A percentile compares a stretch with the other conserved stretches of the same genome.
Conservation (phyloP, 371 early-diverging fungal species). For the Parasitella parasitica region DNA sequence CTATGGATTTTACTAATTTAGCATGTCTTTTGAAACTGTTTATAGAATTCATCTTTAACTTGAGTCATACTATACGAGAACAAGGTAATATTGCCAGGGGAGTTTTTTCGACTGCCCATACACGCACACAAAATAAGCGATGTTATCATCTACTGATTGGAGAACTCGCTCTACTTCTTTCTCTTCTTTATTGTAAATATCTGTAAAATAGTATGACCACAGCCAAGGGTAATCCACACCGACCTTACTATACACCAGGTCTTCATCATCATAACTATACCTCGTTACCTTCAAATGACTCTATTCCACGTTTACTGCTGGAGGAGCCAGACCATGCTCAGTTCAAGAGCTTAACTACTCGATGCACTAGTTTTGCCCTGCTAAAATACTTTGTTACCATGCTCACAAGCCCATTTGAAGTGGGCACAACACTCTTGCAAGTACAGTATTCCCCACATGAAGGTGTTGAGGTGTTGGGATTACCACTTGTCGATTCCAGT, state of each 20-base stretch:
- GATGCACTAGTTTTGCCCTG: conserved; percentile 61
- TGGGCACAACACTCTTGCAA: conserved; percentile 75
- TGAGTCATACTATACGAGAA: conserved; percentile 11
- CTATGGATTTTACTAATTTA: too few relatives aligned
- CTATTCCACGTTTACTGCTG: conserved; percentile 20
- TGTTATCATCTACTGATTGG: neutral
- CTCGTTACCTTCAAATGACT: conserved; percentile 38
- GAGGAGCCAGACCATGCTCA: conserved; percentile 12
- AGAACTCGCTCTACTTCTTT: neutral
- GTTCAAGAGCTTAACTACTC: conserved; percentile 43
- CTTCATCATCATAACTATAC: conserved; percentile 47
- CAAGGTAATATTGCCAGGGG: neutral
- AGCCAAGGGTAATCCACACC: conserved; percentile 34
- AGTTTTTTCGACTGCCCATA: neutral
- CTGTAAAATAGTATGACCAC: conserved; percentile 15
- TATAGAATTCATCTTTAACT: neutral
- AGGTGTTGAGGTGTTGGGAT: conserved; percentile 39
- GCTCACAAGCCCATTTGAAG: conserved; percentile 72
- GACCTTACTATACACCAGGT: conserved; percentile 52
- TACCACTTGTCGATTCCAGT: neutral
- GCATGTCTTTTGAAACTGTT: too few relatives aligned
- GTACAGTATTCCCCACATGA: conserved; percentile 76
- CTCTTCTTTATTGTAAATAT: neutral
- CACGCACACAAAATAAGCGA: neutral
- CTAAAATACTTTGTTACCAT: conserved; percentile 67